A percentile compares a stretch with the other conserved stretches of the same genome.
Evolutionary conservation across 2,329 filamentous ascomycete species (phyloP).

Genomic region (Xylariaceae sp.): DNA sequence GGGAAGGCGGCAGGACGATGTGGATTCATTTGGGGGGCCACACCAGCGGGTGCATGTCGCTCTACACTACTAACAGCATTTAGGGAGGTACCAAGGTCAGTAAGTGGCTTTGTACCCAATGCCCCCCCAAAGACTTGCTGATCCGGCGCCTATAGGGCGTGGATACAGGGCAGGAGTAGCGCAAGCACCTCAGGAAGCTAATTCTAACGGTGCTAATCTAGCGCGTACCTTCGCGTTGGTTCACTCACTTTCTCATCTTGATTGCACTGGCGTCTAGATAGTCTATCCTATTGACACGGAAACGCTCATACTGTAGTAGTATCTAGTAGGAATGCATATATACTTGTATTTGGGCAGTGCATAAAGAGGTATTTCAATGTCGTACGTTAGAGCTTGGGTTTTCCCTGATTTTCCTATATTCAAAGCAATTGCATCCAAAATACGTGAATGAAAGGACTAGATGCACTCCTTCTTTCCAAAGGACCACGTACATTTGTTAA

Average conservation of each 20-base stretch:
- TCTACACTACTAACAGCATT: no score
- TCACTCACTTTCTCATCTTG: constrained; percentile 19
- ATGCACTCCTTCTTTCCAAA: background rate
- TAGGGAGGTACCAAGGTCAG: constrained; percentile 17
- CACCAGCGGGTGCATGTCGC: constrained; percentile 23
- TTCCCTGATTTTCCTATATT: no score
- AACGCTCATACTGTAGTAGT: background rate
- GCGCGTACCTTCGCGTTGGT: constrained; percentile 19
- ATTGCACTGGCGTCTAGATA: background rate
- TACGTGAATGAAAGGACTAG: background rate
- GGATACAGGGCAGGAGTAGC: no score
- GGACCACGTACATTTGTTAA: background rate
- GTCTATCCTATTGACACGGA: background rate
- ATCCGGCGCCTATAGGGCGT: background rate
- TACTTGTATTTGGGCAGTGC: background rate
- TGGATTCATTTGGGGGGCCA: constrained; percentile 20
- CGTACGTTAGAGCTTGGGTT: no score
- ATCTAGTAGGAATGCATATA: background rate
- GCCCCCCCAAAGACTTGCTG: background rate
- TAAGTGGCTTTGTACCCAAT: constrained; percentile 1
- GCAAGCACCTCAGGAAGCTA: constrained; percentile 3
- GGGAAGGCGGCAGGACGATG: constrained; percentile 23
- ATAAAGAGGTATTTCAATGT: constrained; percentile 6
- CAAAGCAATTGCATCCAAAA: background rate
- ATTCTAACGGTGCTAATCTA: background rate